Conservation (phyloP, 202 grass and related monocot species). For the Saccharum hybrid region DNA sequence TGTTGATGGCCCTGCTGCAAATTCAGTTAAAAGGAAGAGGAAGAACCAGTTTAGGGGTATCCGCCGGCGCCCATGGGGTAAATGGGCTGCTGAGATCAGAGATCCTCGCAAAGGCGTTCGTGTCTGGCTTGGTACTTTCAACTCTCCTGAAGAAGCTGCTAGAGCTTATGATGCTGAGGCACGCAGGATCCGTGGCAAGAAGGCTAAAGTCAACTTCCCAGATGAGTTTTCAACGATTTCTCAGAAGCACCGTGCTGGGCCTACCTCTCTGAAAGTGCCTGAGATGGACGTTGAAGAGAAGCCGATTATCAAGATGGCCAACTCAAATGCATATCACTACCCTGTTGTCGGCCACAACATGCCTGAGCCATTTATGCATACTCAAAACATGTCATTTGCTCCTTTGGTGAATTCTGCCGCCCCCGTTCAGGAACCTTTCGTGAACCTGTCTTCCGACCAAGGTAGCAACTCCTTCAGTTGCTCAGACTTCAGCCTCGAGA, state of each 20-base stretch:
- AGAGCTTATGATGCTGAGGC: constrained; percentile 89
- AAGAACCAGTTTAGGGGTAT: constrained; percentile 94
- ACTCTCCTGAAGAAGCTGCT: constrained; percentile 94
- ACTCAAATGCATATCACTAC: constrained; percentile 38
- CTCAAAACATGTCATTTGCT: constrained; percentile 42
- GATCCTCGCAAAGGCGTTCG: constrained; percentile 90
- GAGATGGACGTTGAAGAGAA: constrained; percentile 49
- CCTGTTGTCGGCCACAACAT: constrained; percentile 41
- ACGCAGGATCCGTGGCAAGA: constrained; percentile 87
- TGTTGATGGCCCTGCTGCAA: constrained; percentile 32
- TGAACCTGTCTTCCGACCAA: constrained; percentile 72
- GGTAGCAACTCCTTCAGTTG: constrained; percentile 75
- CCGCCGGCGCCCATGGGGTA: constrained; percentile 90
- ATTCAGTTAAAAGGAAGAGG: constrained; percentile 65
- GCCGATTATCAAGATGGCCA: constrained; percentile 19
- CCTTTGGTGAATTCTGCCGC: constrained; percentile 25
- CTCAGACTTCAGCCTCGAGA: constrained; percentile 57
- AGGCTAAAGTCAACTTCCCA: constrained; percentile 96
- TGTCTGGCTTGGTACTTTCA: constrained; percentile 95
- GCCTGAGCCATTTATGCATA: constrained; percentile 43
- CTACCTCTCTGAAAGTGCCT: constrained; percentile 32
- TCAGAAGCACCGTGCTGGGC: constrained; percentile 37
- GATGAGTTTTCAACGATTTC: constrained; percentile 45
- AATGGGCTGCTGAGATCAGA: constrained; percentile 99
- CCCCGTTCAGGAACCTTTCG: constrained; percentile 25